Evolutionary conservation across 163 green algal genomes (phyloP), one percentile per base, ranked within the genome.

Genomic region (Scenedesmus sp.): DNA sequence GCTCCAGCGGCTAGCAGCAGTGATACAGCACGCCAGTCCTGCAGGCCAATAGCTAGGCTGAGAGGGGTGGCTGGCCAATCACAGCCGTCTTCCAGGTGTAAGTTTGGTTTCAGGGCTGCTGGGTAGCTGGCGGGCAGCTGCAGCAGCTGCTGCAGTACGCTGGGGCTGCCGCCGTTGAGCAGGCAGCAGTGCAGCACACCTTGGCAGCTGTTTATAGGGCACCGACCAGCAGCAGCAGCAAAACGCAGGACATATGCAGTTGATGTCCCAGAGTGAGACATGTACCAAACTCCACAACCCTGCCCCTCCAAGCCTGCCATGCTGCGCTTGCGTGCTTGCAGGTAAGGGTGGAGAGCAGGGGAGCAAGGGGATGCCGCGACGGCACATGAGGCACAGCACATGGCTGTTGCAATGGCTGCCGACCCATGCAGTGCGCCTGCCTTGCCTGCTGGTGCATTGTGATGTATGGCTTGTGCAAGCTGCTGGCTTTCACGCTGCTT

Each of bases 11-110:
- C 77, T 57, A 57, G 34, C 77, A 84, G 10, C 6, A 84, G 77
- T n/a, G 46, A 5, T 6, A 84, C 77, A 60, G 77, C 77, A 57
- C 60, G 77, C 77, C 77, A 84, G 77, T 84, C 77, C 12, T 84
- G 77, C 77, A 84, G 8, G 3, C 26, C 77, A 0, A 84, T 9
- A 26, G 77, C 52, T 0, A 46, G 54, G 3, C 23, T 5, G 5
- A 67, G 81, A 4, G 34, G 81, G 1, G 46, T 59, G 10, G 77
- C 46, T 79, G 70, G 77, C 77, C 77, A 57, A 4, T 57, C 77
- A 4, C 77, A 59, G 1, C 70, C 5, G 1, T 84, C 34, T 23
- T 84, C 77, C 1, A 60, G 10, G 2, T 57, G 9, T 4, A 23
- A 26, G 77, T 57, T 60, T 3, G 46, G 77, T 26, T n/a, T 56